Conservation (phyloP, 345 rosid species). For the Passiflora organensis region DNA sequence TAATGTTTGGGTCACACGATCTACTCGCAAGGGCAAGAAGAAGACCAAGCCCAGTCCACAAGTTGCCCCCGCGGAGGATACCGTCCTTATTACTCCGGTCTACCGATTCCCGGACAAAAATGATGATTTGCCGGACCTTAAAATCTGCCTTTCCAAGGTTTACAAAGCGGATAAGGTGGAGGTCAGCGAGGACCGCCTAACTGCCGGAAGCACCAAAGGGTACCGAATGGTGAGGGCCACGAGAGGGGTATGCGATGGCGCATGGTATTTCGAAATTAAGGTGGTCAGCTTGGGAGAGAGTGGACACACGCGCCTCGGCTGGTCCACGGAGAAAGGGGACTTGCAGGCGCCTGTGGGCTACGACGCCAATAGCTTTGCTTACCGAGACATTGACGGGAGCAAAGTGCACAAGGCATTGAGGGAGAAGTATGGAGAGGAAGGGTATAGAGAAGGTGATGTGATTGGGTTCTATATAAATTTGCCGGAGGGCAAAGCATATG, state of each 20-base stretch:
- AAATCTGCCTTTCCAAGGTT: constrained; percentile 74
- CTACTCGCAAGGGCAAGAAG: constrained; percentile 89
- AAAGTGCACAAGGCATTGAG: constrained; percentile 92
- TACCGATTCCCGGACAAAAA: constrained; percentile 73
- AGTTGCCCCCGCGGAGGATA: constrained; percentile 55
- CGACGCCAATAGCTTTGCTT: constrained; percentile 87
- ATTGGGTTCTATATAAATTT: constrained; percentile 83
- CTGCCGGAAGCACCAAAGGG: constrained; percentile 86
- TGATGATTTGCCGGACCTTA: constrained; percentile 65
- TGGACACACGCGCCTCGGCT: constrained; percentile 90
- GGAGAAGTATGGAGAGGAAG: constrained; percentile 81
- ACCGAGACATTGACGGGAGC: constrained; percentile 92
- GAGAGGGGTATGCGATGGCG: constrained; percentile 89
- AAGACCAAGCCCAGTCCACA: constrained; percentile 61
- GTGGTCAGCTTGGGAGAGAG: constrained; percentile 73
- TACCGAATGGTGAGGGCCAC: constrained; percentile 97
- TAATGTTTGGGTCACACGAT: constrained; percentile 77
- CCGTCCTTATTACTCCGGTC: constrained; percentile 64
- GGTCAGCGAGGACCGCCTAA: constrained; percentile 70
- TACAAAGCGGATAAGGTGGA: constrained; percentile 98
- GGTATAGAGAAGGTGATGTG: constrained; percentile 89
- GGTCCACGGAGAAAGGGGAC: constrained; percentile 96
- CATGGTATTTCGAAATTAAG: constrained; percentile 92
- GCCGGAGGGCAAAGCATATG: constrained; percentile 69
- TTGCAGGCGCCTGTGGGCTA: constrained; percentile 97